Evolutionary conservation across 2,329 filamentous ascomycete genomes (phyloP).

Genomic region (Hypoxylon sp.): DNA sequence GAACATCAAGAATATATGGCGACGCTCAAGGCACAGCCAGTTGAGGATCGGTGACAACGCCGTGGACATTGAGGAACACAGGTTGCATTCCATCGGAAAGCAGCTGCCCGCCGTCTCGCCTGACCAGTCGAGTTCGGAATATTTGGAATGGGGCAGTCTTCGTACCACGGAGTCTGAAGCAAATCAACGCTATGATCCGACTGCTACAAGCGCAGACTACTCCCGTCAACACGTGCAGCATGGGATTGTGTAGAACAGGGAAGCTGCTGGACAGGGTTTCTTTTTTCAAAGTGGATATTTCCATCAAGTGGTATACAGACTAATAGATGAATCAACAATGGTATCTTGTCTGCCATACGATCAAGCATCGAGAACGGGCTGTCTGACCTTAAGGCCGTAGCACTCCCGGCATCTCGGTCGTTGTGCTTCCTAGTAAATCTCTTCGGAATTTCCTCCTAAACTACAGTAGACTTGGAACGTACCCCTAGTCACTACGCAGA

Average conservation of each 20-base stretch:
- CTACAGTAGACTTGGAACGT: neutral
- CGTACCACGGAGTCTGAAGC: slow-evolving; percentile 3
- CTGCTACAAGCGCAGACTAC: neutral
- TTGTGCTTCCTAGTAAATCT: neutral
- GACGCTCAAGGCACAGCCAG: neutral
- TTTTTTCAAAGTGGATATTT: neutral
- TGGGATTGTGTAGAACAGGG: neutral
- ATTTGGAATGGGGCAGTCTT: neutral
- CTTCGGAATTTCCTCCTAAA: neutral
- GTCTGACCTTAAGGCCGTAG: neutral
- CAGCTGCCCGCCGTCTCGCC: neutral
- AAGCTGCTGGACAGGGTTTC: neutral
- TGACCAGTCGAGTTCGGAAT: neutral
- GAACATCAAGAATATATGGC: neutral
- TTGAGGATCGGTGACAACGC: neutral
- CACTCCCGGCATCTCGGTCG: neutral
- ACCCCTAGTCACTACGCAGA: neutral
- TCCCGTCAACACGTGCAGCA: neutral
- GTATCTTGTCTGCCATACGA: neutral
- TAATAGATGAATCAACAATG: neutral
- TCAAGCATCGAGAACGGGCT: neutral
- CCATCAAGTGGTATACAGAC: neutral
- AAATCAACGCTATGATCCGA: neutral
- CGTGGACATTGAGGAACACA: neutral
- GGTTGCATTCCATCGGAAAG: neutral